phyloP scores from a whole-genome alignment of 768 basidiomycete genomes.

The Mycena haematopus region DNA sequence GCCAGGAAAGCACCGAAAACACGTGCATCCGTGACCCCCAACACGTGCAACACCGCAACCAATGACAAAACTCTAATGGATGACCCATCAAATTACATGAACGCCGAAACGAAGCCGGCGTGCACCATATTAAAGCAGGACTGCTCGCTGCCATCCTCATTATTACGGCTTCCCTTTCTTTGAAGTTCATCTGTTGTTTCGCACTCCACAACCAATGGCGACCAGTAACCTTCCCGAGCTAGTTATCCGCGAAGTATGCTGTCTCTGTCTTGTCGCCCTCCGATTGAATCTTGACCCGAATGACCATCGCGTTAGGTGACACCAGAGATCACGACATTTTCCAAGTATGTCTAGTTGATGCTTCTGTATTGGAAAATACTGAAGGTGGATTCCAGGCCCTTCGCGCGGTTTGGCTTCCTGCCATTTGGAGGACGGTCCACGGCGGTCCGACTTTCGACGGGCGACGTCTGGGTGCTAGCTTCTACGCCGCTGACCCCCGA shows the following conservation, averaged over 20 bases:
- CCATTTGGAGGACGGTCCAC: slow-evolving; percentile 87
- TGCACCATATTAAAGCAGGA: neutral
- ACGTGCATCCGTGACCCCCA: too few relatives aligned
- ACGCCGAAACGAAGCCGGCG: neutral
- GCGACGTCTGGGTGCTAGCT: slow-evolving; percentile 81
- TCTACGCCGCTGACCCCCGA: slow-evolving; percentile 72
- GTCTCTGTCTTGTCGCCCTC: neutral
- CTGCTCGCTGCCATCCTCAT: neutral
- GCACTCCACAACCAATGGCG: slow-evolving; percentile 11
- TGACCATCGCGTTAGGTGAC: slow-evolving; percentile 10
- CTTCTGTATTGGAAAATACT: slow-evolving; percentile 6
- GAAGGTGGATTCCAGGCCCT: slow-evolving; percentile 70
- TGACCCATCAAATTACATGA: neutral
- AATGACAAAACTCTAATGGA: too few relatives aligned
- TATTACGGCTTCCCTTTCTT: neutral
- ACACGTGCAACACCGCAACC: too few relatives aligned
- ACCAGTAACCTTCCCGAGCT: slow-evolving; percentile 23
- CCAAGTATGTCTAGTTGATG: slow-evolving; percentile 17
- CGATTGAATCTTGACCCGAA: neutral
- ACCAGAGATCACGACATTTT: slow-evolving; percentile 24
- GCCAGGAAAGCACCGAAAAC: too few relatives aligned
- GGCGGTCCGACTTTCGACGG: slow-evolving; percentile 70
- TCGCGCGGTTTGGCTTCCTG: slow-evolving; percentile 66
- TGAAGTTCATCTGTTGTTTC: neutral
- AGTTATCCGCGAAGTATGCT: slow-evolving; percentile 26